Evolutionary conservation across 495 filamentous ascomycete species (phyloP), one percentile per base, ranked within the genome.

Genomic region (Alectoria sarmentosa): DNA sequence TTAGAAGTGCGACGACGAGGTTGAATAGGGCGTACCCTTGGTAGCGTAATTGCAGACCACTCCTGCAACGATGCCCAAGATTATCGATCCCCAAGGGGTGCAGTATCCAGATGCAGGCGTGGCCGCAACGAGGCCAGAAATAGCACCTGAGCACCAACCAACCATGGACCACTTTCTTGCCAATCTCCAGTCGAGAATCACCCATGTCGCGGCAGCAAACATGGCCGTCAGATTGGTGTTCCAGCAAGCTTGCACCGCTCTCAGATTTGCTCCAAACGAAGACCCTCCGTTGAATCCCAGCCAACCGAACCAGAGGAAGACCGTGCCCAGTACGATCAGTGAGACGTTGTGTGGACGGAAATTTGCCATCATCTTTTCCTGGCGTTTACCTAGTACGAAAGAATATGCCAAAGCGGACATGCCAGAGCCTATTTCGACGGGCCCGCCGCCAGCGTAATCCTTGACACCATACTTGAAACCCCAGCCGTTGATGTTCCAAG

Each of bases 111-210:
- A 90, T 11, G 91, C 90, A 11, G 90, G 90, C n/a, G 90, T 95
- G 19, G 91, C 91, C 60, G 90, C 90, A 36, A 98, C 94, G 36
- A 95, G 85, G 58, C 90, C 90, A 0, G 89, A 91, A 73, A 95
- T 95, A 68, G 88, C 86, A 56, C 94, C 94, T 32, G 94, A 98
- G 77, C 94, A 98, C 90, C 94, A 96, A 61, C 94, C 94, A 70
- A 98, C 94, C 83, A 98, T 96, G 3, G 93, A 96, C 94, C 94
- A 98, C 80, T 98, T 98, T 74, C 87, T 86, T 56, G 95, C 94
- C 55, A 98, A 82, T 58, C 94, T 86, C 84, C 86, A 98, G 80
- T 98, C 94, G 70, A 97, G 89, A 56, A 98, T 72, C 66, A 88
- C 86, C 94, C 94, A 98, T 58, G 91, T 88, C 65, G 91, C 88